phyloP scores from a whole-genome alignment of 2,329 filamentous ascomycete species.

The Penicillium sp. region DNA sequence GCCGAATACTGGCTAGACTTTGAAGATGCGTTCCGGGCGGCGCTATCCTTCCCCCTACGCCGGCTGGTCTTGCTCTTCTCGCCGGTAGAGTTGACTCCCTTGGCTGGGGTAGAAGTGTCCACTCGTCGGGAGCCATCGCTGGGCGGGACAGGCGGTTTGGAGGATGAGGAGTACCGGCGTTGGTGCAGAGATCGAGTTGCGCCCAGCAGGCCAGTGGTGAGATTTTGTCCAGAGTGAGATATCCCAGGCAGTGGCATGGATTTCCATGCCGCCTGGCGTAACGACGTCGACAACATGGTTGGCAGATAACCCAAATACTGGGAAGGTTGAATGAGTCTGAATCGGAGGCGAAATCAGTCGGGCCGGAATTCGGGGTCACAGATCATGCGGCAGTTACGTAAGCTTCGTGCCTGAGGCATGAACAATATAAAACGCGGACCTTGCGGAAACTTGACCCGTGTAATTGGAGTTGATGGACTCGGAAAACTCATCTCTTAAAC shows the following conservation, averaged over 20 bases:
- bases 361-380: conserved; percentile 29
- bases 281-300: conserved; percentile 46
- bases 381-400: conserved; percentile 37
- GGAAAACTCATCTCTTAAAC: background rate
- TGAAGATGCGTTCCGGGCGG: conserved; percentile 30
- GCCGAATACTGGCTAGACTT: conserved; percentile 39
- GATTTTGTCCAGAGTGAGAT: conserved; percentile 32
- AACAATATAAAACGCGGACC: background rate
- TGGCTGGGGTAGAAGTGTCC: conserved; percentile 40
- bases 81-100: conserved; percentile 37
- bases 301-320: conserved; percentile 26
- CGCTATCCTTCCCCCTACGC: conserved; percentile 37
- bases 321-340: conserved; percentile 27
- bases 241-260: conserved; percentile 32
- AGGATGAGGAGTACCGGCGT: conserved; percentile 47
- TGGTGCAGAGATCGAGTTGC: conserved; percentile 41
- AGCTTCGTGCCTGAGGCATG: conserved; percentile 26
- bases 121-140: conserved; percentile 45
- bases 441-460: background rate
- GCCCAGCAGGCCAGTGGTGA: conserved; percentile 31
- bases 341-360: conserved; percentile 38
- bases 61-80: conserved; percentile 37
- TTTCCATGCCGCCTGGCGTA: conserved; percentile 46
- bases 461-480: background rate
- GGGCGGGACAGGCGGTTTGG: conserved; percentile 46